A percentile compares a stretch with the other conserved stretches of the same genome.
These are phyloP conservation scores for Rutstroemia sp. DNA, from an alignment of 2,329 filamentous ascomycete species.

Conservation along the genomic window DNA sequence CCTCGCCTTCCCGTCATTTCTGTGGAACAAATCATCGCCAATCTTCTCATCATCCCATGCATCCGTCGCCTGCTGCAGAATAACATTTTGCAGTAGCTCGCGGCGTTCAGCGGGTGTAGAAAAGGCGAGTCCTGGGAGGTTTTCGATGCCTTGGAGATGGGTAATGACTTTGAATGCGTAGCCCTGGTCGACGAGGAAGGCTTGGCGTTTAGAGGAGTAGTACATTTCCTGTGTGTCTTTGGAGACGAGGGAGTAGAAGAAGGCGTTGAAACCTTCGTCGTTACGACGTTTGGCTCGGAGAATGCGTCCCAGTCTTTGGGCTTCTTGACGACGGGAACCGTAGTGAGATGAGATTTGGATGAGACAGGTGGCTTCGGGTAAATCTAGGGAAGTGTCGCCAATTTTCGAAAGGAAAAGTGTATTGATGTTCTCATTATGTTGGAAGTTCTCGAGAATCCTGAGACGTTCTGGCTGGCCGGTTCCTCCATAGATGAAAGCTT, in stretches of 20 bases:
- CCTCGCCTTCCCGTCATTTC: slow-evolving; percentile 30
- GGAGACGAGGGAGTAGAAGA: slow-evolving; percentile 95
- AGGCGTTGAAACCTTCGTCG: slow-evolving; percentile 97
- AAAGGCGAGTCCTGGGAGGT: slow-evolving; percentile 74
- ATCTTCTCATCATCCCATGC: slow-evolving; percentile 18
- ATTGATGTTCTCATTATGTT: slow-evolving; percentile 82
- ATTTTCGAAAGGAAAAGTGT: slow-evolving; percentile 97
- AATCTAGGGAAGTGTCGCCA: slow-evolving; percentile 93
- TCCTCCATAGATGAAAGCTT: slow-evolving; percentile 85
- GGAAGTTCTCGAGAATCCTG: slow-evolving; percentile 86
- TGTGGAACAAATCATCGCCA: slow-evolving; percentile 56
- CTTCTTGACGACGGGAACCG: slow-evolving; percentile 92
- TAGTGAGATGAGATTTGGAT: slow-evolving; percentile 98
- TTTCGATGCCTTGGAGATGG: slow-evolving; percentile 83
- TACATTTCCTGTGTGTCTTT: slow-evolving; percentile 98
- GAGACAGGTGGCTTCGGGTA: slow-evolving; percentile 91
- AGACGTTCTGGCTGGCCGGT: slow-evolving; percentile 78
- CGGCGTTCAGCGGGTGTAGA: slow-evolving; percentile 71
- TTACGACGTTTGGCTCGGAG: slow-evolving; percentile 91
- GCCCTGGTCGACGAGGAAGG: slow-evolving; percentile 94
- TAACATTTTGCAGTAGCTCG: slow-evolving; percentile 80
- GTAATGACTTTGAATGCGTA: slow-evolving; percentile 99
- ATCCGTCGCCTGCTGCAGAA: slow-evolving; percentile 67
- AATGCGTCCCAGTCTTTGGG: slow-evolving; percentile 86
- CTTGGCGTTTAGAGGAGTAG: slow-evolving; percentile 93